Evolutionary conservation across 352 stramenopile genomes (phyloP).

Genomic region (Elongisporangium anandrum): DNA sequence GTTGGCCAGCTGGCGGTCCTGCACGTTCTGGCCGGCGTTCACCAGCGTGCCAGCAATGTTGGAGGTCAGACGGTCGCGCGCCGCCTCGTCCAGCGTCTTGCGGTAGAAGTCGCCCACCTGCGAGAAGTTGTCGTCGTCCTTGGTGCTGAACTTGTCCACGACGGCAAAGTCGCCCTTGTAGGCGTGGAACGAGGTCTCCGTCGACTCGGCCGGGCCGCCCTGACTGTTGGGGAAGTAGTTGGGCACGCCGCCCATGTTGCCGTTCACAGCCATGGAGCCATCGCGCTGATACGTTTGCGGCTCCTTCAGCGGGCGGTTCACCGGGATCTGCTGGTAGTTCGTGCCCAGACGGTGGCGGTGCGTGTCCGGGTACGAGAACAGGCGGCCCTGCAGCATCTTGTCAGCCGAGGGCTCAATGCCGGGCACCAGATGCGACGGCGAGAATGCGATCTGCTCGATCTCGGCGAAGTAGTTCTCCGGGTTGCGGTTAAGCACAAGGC

Average conservation of each 20-base stretch:
- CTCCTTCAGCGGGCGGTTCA: conserved; percentile 80
- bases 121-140: conserved; percentile 89
- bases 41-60: conserved; percentile 86
- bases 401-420: conserved; percentile 85
- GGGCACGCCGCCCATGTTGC: conserved; percentile 61
- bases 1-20: conserved; percentile 82
- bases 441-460: conserved; percentile 91
- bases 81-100: conserved; percentile 64
- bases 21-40: conserved; percentile 78
- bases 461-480: conserved; percentile 93
- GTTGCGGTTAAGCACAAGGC: conserved; percentile 90
- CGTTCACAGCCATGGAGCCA: conserved; percentile 70
- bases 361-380: conserved; percentile 90
- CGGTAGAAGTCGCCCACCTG: conserved; percentile 84
- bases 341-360: conserved; percentile 81
- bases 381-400: conserved; percentile 87
- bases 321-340: conserved; percentile 90
- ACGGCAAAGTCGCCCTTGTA: conserved; percentile 29
- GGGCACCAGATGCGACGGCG: conserved; percentile 87
- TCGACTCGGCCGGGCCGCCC: conserved; percentile 37
- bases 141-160: conserved; percentile 67
- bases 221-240: conserved; percentile 91
- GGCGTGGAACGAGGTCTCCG: conserved; percentile 18
- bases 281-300: conserved; percentile 83
- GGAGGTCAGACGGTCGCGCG: conserved; percentile 68